These are phyloP conservation scores for Penicillium frequentans DNA, from an alignment of 2,329 filamentous ascomycete species.

Conservation along the genomic window DNA sequence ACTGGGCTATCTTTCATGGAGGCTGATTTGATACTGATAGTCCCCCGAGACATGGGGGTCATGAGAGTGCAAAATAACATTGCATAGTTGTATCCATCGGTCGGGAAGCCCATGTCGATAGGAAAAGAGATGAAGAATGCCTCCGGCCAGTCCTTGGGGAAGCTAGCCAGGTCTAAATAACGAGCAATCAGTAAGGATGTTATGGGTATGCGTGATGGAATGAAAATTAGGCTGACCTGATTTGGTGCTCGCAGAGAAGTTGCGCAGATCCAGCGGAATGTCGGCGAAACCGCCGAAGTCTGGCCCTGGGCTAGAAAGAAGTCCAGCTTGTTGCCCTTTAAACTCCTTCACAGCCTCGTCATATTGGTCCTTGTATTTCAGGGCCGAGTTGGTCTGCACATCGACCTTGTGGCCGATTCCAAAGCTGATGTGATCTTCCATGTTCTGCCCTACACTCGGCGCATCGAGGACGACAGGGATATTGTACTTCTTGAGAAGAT, in stretches of 20 bases:
- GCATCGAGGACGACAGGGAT: too few relatives aligned
- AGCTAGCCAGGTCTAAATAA: neutral
- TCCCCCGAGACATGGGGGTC: constrained; percentile 47
- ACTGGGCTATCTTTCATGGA: constrained; percentile 37
- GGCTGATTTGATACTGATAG: constrained; percentile 42
- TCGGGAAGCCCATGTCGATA: constrained; percentile 6
- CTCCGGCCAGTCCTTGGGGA: neutral
- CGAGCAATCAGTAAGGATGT: too few relatives aligned
- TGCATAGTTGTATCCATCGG: constrained; percentile 36
- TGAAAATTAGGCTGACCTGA: neutral
- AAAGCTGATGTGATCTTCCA: neutral
- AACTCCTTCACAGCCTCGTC: neutral
- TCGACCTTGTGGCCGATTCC: neutral
- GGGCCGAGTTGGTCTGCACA: neutral
- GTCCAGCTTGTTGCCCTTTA: neutral
- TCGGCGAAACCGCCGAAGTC: neutral
- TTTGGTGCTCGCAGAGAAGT: too few relatives aligned
- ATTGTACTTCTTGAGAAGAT: too few relatives aligned
- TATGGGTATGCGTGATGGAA: neutral
- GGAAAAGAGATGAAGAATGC: neutral
- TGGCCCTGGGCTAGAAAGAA: neutral
- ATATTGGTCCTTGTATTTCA: neutral
- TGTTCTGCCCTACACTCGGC: too few relatives aligned
- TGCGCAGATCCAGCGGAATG: neutral
- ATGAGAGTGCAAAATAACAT: constrained; percentile 36